A percentile compares a stretch with the other conserved stretches of the same genome.
These are phyloP conservation scores for Suillus brevipes DNA, from an alignment of 768 basidiomycete genomes.

Conservation along the genomic window DNA sequence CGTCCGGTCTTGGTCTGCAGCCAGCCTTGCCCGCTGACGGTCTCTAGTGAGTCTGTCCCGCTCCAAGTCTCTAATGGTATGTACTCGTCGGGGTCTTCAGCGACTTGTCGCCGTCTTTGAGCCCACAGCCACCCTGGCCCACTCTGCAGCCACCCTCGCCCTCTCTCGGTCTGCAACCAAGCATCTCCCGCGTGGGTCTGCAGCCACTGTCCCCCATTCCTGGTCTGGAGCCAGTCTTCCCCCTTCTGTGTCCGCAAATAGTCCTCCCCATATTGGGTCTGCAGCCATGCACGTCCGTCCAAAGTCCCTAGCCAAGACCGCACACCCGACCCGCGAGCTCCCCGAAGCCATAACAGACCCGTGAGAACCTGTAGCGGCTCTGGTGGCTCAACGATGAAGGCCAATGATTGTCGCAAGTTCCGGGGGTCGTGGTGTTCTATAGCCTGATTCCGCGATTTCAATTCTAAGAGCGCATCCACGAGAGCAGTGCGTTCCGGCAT, in stretches of 20 bases:
- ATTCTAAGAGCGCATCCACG: background rate
- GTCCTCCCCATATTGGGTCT: background rate
- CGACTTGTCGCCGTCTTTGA: background rate
- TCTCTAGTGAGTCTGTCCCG: background rate
- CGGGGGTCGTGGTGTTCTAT: background rate
- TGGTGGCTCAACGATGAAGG: background rate
- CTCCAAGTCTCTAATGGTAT: background rate
- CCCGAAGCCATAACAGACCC: background rate
- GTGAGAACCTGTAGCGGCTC: background rate
- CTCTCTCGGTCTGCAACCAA: background rate
- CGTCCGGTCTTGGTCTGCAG: background rate
- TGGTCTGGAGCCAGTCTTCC: background rate
- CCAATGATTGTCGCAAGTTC: background rate
- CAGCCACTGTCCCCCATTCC: background rate
- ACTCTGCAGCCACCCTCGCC: background rate
- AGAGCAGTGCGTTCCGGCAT: background rate
- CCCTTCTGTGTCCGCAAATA: background rate
- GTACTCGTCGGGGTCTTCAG: background rate
- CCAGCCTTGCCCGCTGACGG: background rate
- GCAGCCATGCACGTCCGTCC: background rate
- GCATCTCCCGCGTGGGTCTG: background rate
- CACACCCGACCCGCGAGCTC: background rate
- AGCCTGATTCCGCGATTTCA: background rate
- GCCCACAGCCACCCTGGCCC: background rate
- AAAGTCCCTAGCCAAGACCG: background rate